phyloP scores from a whole-genome alignment of 192 early-diverging fungal genomes.

The Tieghemiomyces parasiticus region DNA sequence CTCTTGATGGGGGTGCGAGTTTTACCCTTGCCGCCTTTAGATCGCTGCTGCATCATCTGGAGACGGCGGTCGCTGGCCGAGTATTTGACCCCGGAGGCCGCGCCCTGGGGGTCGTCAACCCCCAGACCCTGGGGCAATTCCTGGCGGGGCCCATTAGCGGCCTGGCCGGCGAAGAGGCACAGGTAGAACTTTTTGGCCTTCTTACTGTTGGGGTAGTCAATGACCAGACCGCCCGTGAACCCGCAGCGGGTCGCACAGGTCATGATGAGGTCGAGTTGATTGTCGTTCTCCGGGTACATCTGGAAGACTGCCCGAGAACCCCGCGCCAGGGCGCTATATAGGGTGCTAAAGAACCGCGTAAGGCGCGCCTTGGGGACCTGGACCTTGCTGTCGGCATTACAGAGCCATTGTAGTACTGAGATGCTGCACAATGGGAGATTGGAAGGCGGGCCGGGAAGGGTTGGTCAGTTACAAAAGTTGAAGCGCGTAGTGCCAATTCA shows the following conservation, averaged over 20 bases:
- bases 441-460: too few species aligned
- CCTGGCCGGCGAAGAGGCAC: constrained; percentile 88
- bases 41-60: constrained; percentile 17
- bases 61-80: constrained; percentile 18
- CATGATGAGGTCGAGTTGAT: constrained; percentile 88
- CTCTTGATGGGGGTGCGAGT: constrained; percentile 58
- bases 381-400: constrained; percentile 88
- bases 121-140: constrained; percentile 24
- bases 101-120: constrained; percentile 13
- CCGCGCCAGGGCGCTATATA: constrained; percentile 75
- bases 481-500: too few species aligned
- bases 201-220: constrained; percentile 92
- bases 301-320: constrained; percentile 95
- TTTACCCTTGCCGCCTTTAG: constrained; percentile 19
- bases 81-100: background rate
- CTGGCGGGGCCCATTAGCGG: constrained; percentile 19
- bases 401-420: constrained; percentile 96
- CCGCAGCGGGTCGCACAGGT: constrained; percentile 76
- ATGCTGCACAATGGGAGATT: too few species aligned
- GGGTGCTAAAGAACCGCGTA: constrained; percentile 77
- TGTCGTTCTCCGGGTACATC: constrained; percentile 94
- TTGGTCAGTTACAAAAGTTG: too few species aligned
- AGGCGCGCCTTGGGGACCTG: constrained; percentile 76
- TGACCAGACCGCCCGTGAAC: constrained; percentile 88
- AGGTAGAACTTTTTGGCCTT: constrained; percentile 96